phyloP scores from a whole-genome alignment of 345 rosid genomes.

The Kandelia obovata region DNA sequence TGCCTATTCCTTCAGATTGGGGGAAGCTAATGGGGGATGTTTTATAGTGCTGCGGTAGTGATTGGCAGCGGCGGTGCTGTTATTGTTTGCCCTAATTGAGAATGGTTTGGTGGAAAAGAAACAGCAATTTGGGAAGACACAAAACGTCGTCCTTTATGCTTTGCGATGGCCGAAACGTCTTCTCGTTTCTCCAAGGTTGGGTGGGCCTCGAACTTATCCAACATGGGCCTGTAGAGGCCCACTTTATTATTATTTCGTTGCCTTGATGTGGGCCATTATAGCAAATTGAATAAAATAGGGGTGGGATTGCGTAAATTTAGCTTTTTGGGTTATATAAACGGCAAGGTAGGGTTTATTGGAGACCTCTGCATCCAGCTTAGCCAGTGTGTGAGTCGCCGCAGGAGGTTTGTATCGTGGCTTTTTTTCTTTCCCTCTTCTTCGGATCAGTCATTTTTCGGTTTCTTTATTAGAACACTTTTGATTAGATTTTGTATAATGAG shows the following conservation, averaged over 20 bases:
- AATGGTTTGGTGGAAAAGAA: not conserved
- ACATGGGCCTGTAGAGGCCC: too few species aligned
- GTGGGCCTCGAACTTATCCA: not conserved
- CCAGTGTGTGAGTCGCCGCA: constrained; percentile 19
- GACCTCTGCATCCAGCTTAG: not conserved
- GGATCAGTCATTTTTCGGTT: not conserved
- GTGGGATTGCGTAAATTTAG: not conserved
- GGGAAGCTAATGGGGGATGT: not conserved
- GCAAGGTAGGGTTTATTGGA: constrained; percentile 10
- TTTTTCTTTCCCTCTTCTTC: not conserved
- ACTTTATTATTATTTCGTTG: too few species aligned
- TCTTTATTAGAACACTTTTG: not conserved
- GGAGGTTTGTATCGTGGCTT: constrained; percentile 7
- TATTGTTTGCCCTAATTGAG: not conserved
- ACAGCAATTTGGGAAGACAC: too few species aligned
- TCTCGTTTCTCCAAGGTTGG: too few species aligned
- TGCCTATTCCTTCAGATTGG: too few species aligned
- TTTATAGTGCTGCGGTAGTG: not conserved
- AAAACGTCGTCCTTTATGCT: too few species aligned
- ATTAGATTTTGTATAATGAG: not conserved
- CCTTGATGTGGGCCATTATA: not conserved
- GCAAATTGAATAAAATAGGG: not conserved
- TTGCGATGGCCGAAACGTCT: too few species aligned
- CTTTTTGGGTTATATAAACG: not conserved
- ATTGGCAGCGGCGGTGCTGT: too few species aligned